Percentiles rank a stretch among this genome's conserved stretches.
Evolutionary conservation across 108 stramenopile species (phyloP).

Genomic region (Stephanodiscus minutulus): DNA sequence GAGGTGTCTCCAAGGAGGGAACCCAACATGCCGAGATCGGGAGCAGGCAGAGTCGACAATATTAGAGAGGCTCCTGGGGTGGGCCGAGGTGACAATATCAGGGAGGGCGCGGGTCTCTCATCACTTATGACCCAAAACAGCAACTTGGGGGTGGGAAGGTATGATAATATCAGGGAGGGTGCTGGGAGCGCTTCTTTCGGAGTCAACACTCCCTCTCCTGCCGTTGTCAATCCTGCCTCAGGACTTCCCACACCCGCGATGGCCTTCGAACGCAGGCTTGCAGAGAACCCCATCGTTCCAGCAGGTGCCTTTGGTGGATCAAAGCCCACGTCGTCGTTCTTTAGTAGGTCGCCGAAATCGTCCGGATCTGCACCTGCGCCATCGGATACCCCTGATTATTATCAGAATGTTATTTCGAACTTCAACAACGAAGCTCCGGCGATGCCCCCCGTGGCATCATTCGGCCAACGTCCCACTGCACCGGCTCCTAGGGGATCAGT

Average conservation of each 20-base stretch:
- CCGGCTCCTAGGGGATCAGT: conserved; percentile 13
- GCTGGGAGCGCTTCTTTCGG: conserved; percentile 10
- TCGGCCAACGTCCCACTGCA: conserved; percentile 15
- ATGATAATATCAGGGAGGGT: conserved; percentile 20
- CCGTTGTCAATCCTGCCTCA: conserved; percentile 16
- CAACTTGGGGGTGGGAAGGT: conserved; percentile 13
- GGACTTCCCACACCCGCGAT: conserved; percentile 28
- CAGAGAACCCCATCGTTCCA: conserved; percentile 37
- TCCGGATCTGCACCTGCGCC: neutral
- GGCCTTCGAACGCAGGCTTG: conserved; percentile 32
- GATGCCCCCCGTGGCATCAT: conserved; percentile 16
- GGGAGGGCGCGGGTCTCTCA: conserved; percentile 14
- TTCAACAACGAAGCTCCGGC: conserved; percentile 16
- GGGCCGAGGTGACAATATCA: conserved; percentile 1
- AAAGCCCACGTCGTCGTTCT: conserved; percentile 26
- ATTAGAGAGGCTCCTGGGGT: neutral
- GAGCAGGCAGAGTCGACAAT: conserved; percentile 5
- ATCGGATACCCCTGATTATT: conserved; percentile 10
- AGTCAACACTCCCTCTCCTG: conserved; percentile 28
- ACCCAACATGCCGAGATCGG: conserved; percentile 8
- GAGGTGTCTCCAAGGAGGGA: conserved; percentile 18
- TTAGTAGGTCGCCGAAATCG: conserved; percentile 21
- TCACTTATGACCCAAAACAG: conserved; percentile 1
- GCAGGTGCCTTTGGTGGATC: conserved; percentile 32
- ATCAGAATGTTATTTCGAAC: conserved; percentile 15